Conservation (phyloP, 2,329 filamentous ascomycete species). For the Penicillium aurantiogriseum region DNA sequence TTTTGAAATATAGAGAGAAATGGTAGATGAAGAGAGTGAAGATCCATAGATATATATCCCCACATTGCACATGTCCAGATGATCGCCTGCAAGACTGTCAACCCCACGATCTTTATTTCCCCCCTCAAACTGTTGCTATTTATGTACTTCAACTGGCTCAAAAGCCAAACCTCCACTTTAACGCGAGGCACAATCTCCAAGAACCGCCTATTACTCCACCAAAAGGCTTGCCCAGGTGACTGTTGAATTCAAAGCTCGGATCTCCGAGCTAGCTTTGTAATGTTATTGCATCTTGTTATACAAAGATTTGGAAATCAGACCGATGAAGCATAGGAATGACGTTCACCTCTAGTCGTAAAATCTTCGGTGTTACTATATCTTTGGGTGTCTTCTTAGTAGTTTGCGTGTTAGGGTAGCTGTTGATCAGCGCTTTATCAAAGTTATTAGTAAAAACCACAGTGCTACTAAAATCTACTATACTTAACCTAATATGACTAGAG, state of each 20-base stretch:
- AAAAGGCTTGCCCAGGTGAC: neutral
- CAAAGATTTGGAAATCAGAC: neutral
- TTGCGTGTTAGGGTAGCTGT: neutral
- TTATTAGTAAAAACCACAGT: no score
- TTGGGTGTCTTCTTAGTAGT: neutral
- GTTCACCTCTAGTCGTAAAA: neutral
- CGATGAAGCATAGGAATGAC: neutral
- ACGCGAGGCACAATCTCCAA: neutral
- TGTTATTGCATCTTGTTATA: neutral
- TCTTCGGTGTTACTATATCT: neutral
- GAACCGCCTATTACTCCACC: neutral
- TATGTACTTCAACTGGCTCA: neutral
- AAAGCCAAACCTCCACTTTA: neutral
- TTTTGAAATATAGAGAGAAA: neutral
- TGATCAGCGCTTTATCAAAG: neutral
- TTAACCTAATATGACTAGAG: no score
- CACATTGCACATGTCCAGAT: neutral
- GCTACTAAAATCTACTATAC: no score
- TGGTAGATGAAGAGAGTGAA: neutral
- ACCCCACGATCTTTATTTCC: neutral
- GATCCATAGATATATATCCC: slow-evolving; percentile 4
- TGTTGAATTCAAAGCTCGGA: neutral
- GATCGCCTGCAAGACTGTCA: neutral
- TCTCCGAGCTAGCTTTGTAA: neutral
- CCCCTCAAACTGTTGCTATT: neutral